Percentiles rank a stretch among this genome's conserved stretches.
phyloP scores from a whole-genome alignment of 805 yeast genomes.

The Ogataea thermomethanolica region DNA sequence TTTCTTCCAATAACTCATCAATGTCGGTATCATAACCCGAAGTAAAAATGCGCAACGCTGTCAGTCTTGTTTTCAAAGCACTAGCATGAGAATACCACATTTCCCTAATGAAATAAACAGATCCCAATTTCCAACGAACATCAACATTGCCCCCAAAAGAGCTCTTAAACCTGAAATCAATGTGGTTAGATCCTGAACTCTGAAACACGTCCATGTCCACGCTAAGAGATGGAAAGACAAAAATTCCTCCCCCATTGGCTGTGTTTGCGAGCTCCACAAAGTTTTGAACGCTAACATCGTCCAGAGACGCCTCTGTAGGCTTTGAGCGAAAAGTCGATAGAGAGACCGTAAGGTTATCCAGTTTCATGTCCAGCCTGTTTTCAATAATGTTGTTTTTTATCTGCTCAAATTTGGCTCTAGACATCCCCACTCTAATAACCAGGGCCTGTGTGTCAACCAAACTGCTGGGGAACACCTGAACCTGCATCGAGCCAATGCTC shows the following conservation, averaged over 20 bases:
- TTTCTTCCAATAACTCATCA: constrained; percentile 32
- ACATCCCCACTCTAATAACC: constrained; percentile 52
- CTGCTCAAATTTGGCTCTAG: constrained; percentile 52
- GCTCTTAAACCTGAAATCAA: constrained; percentile 68
- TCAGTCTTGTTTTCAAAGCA: constrained; percentile 62
- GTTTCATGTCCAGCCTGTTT: constrained; percentile 55
- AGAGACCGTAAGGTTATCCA: constrained; percentile 64
- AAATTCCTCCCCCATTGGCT: constrained; percentile 76
- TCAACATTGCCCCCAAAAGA: constrained; percentile 88
- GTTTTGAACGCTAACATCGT: constrained; percentile 44
- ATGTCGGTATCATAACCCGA: constrained; percentile 30
- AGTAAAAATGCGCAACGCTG: constrained; percentile 33
- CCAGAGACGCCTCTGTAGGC: constrained; percentile 43
- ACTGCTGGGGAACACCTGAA: constrained; percentile 80
- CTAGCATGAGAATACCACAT: constrained; percentile 87
- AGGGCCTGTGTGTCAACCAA: constrained; percentile 75
- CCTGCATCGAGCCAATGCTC: constrained; percentile 48
- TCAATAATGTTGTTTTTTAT: constrained; percentile 43
- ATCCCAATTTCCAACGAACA: constrained; percentile 90
- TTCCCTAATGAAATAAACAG: constrained; percentile 83
- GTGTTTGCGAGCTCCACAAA: constrained; percentile 53
- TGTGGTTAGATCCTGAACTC: constrained; percentile 42
- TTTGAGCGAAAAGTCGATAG: constrained; percentile 56
- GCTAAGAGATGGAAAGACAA: constrained; percentile 71
- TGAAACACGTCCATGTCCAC: constrained; percentile 78